Evolutionary conservation across 306 rosid species (phyloP), one percentile per base, ranked within the genome.

Genomic region (Hylodesmum podocarpum): DNA sequence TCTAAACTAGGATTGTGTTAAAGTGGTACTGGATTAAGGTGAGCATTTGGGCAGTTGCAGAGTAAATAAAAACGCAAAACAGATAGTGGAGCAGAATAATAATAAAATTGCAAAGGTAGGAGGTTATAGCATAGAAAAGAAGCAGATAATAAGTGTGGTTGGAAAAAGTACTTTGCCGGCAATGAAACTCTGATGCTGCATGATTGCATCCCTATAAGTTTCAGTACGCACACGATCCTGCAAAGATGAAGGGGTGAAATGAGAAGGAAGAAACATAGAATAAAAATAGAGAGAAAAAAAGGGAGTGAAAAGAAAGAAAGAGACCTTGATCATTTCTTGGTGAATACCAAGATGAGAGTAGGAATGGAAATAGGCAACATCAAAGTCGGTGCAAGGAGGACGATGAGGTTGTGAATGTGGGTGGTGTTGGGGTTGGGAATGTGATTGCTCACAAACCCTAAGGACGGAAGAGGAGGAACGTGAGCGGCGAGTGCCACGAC

Each of bases 251-350:
- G 6, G 6, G 37, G 37, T 27, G 44, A 67, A 68, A 51, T 37
- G 34, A 51, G 34, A 6, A 37, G 28, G 15, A 36, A 55, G 18
- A 29, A 66, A 19, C 4, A 5, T 6, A 75, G 29, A n/a, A n/a
- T 2, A 16, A 39, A 61, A 43, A 51, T 72, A 21, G 40, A 15
- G 65, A 58, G 70, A 6, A 10, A 7, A 5, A 36, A 18, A 1
- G 19, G 15, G 19, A 46, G 1, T 0, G 13, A 58, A 41, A 72
- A 0, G 47, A 72, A 18, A 10, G 55, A 22, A 34, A 2, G 21
- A 55, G 6, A 91, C 98, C 98, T 95, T 95, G 83, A 95, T 92
- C 98, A 95, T 95, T 76, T 90, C 98, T 72, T 95, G 96, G 78
- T 95, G 98, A 78, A 95, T 90, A 15, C 98, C 98, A 44, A 95